phyloP scores from a whole-genome alignment of 331 rosid genomes.

The Malus hybrid region DNA sequence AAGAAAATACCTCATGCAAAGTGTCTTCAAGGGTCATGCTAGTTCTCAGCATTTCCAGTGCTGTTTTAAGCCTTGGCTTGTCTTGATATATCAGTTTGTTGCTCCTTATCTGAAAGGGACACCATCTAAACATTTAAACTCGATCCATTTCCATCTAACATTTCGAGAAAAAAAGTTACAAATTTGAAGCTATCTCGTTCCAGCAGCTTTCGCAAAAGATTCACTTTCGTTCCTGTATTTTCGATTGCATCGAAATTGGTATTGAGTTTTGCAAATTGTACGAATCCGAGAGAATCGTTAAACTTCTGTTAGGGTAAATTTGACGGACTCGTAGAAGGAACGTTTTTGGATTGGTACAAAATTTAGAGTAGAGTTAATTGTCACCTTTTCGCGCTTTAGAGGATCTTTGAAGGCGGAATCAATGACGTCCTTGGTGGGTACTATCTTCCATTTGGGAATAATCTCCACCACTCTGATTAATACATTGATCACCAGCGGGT shows the following conservation, averaged over 20 bases:
- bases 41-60: constrained; percentile 55
- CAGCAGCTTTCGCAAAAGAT: neutral
- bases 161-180: neutral
- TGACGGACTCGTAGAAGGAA: neutral
- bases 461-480: constrained; percentile 48
- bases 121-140: neutral
- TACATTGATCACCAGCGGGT: constrained; percentile 48
- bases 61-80: constrained; percentile 68
- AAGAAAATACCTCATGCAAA: constrained; percentile 37
- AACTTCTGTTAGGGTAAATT: neutral
- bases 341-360: neutral
- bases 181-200: neutral
- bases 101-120: constrained; percentile 39
- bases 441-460: constrained; percentile 81
- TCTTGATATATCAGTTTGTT: constrained; percentile 69
- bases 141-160: neutral
- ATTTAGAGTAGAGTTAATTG: neutral
- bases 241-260: no score
- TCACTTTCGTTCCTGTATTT: neutral
- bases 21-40: constrained; percentile 44
- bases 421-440: constrained; percentile 73
- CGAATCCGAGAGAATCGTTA: neutral
- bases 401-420: constrained; percentile 58
- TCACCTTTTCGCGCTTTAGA: constrained; percentile 65
- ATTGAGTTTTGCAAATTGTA: neutral